These are phyloP conservation scores for Syncephalis plumigaleata DNA, from an alignment of 371 early-diverging fungal species.

Conservation along the genomic window DNA sequence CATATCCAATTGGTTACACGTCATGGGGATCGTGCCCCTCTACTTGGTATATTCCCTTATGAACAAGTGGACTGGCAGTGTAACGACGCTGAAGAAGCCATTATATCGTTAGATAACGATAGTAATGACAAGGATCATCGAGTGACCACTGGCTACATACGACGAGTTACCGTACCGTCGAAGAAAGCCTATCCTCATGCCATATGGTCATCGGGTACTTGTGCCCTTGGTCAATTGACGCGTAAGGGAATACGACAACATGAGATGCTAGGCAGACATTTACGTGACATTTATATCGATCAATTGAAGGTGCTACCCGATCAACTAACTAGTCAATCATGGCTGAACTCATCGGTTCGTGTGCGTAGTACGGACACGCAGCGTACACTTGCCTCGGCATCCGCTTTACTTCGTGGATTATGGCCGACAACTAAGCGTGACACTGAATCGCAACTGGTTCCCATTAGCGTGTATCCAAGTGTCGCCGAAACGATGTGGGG, in stretches of 20 bases:
- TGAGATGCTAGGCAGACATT: constrained; percentile 17
- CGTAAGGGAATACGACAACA: constrained; percentile 27
- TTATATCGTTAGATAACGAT: not conserved
- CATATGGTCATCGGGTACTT: constrained; percentile 10
- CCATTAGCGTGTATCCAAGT: constrained; percentile 21
- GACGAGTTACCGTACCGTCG: not conserved
- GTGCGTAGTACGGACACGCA: constrained; percentile 15
- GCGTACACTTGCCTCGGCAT: constrained; percentile 32
- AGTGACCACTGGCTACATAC: not conserved
- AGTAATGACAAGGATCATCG: constrained; percentile 1
- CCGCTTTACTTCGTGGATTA: constrained; percentile 24
- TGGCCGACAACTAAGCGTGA: constrained; percentile 15
- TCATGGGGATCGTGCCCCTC: constrained; percentile 8
- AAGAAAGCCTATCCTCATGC: not conserved
- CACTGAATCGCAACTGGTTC: constrained; percentile 11
- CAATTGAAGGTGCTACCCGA: constrained; percentile 18
- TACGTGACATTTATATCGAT: constrained; percentile 29
- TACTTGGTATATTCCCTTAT: not conserved
- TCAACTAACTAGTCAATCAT: not conserved
- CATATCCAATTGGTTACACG: constrained; percentile 4
- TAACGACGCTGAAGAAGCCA: not conserved
- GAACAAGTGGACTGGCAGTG: not conserved
- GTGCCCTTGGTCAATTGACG: constrained; percentile 27
- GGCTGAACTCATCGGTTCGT: constrained; percentile 5
- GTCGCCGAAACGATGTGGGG: constrained; percentile 25